A percentile compares a stretch with the other conserved stretches of the same genome.
Conservation (phyloP, 495 filamentous ascomycete genomes). For the Tuber calosporum region DNA sequence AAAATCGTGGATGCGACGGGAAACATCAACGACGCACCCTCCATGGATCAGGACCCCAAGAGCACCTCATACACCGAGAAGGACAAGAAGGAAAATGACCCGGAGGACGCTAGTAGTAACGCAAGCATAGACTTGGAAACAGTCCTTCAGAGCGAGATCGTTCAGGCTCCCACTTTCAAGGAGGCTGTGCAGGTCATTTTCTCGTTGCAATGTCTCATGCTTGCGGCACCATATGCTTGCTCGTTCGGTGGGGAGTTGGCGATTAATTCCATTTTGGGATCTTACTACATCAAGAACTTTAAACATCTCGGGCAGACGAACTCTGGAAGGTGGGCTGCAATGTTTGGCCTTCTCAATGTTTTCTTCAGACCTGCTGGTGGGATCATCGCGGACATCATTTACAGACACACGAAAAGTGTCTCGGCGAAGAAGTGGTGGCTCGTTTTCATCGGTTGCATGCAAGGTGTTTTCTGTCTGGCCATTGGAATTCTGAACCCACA, state of each 20-base stretch:
- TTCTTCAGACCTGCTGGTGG: constrained; percentile 69
- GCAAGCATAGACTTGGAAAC: constrained; percentile 51
- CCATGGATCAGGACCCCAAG: constrained; percentile 42
- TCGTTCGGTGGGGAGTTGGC: constrained; percentile 80
- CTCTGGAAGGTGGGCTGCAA: constrained; percentile 71
- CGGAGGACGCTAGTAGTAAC: constrained; percentile 32
- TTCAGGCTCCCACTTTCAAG: constrained; percentile 58
- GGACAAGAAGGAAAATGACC: constrained; percentile 43
- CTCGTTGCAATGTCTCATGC: constrained; percentile 60
- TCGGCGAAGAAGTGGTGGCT: constrained; percentile 75
- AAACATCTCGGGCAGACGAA: constrained; percentile 63
- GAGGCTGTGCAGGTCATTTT: constrained; percentile 54
- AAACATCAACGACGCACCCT: constrained; percentile 52
- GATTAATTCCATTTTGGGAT: constrained; percentile 72
- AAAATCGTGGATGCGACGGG: constrained; percentile 51
- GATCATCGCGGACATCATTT: constrained; percentile 64
- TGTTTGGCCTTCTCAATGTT: constrained; percentile 85
- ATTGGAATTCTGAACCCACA: constrained; percentile 63
- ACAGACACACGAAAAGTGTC: constrained; percentile 54
- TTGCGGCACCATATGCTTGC: constrained; percentile 69
- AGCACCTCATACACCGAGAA: constrained; percentile 42
- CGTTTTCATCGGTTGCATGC: constrained; percentile 54
- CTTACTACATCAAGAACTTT: constrained; percentile 76
- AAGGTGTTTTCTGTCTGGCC: constrained; percentile 61
- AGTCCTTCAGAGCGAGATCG: constrained; percentile 55